Evolutionary conservation across 768 basidiomycete genomes (phyloP).

Genomic region (Amanita jacksonii): DNA sequence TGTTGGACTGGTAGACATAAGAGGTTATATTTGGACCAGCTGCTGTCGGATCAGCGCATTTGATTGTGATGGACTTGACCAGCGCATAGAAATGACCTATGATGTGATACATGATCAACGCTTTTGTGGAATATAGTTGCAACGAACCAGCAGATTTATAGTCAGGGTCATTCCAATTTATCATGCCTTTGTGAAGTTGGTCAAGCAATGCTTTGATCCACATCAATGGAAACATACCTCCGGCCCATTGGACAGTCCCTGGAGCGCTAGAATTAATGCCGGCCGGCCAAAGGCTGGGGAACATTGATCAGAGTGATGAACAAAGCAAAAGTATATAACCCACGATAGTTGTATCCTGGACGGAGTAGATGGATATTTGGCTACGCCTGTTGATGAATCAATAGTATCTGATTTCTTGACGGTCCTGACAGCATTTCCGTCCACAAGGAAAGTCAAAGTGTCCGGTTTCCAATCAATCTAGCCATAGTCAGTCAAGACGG

Average conservation of each 20-base stretch:
- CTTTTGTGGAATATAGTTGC: background rate
- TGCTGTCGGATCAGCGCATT: slow-evolving; percentile 44
- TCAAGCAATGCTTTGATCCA: too few relatives aligned
- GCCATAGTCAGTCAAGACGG: background rate
- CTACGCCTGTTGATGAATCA: slow-evolving; percentile 45
- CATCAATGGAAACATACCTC: slow-evolving; percentile 36
- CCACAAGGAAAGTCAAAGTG: slow-evolving; percentile 54
- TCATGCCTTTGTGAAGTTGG: too few relatives aligned
- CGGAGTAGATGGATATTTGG: slow-evolving; percentile 67
- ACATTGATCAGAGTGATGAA: slow-evolving; percentile 11
- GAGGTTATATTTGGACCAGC: slow-evolving; percentile 42
- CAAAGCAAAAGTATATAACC: slow-evolving; percentile 10
- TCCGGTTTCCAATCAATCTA: slow-evolving; percentile 80
- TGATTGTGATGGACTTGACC: slow-evolving; percentile 50
- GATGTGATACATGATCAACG: background rate
- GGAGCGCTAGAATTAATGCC: slow-evolving; percentile 50
- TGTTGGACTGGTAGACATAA: slow-evolving; percentile 55
- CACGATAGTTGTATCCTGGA: slow-evolving; percentile 75
- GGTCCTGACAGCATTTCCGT: slow-evolving; percentile 63
- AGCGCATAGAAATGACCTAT: slow-evolving; percentile 64
- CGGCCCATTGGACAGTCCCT: slow-evolving; percentile 74
- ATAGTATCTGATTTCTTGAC: slow-evolving; percentile 50
- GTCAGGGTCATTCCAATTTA: slow-evolving; percentile 75
- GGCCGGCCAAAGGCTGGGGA: slow-evolving; percentile 74
- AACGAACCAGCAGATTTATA: slow-evolving; percentile 51